A percentile compares a stretch with the other conserved stretches of the same genome.
These are phyloP conservation scores for Rhazya stricta DNA, from an alignment of 257 asterid genomes.

Conservation along the genomic window DNA sequence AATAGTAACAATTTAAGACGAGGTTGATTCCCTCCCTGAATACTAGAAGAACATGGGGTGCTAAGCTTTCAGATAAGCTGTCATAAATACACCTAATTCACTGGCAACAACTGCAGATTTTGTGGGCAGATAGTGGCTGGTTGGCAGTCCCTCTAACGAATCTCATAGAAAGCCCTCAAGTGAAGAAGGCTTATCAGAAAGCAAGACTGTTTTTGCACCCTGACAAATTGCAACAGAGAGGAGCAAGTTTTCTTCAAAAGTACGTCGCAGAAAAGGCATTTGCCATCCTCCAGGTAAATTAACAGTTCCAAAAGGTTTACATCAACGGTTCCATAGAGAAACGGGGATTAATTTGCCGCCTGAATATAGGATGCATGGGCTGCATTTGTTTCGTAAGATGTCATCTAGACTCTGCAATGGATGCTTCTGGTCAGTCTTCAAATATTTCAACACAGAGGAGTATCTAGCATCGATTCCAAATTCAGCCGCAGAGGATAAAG, in stretches of 20 bases:
- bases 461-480: background rate
- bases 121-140: constrained; percentile 73
- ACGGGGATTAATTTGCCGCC: background rate
- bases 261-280: constrained; percentile 61
- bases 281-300: constrained; percentile 53
- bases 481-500: background rate
- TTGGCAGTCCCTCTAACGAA: constrained; percentile 31
- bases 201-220: constrained; percentile 76
- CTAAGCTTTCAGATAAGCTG: background rate
- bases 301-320: background rate
- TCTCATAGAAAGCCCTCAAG: constrained; percentile 44
- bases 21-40: too few species aligned
- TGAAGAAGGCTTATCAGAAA: constrained; percentile 75
- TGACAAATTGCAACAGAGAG: constrained; percentile 79
- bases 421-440: background rate
- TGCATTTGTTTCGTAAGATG: constrained; percentile 46
- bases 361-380: constrained; percentile 68
- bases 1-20: too few species aligned
- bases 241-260: constrained; percentile 58
- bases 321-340: too few species aligned
- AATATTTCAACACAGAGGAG: background rate
- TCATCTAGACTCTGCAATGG: constrained; percentile 6
- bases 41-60: background rate
- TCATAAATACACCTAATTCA: background rate
- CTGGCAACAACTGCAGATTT: constrained; percentile 35